Evolutionary conservation across 345 rosid genomes (phyloP).

Genomic region (Gossypioides kirkii): DNA sequence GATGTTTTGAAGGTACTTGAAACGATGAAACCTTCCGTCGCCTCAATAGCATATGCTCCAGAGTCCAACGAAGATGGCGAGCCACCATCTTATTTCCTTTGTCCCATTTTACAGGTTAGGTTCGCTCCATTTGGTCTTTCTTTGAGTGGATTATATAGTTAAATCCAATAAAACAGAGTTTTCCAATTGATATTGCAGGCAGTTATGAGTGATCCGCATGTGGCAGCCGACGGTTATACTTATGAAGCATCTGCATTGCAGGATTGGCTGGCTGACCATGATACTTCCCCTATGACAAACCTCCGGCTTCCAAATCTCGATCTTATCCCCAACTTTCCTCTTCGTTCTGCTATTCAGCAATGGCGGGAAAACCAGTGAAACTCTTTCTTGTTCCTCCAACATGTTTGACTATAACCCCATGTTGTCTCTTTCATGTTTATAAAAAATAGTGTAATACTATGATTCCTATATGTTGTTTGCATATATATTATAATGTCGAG

Average conservation of each 20-base stretch:
- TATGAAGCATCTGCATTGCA: constrained; percentile 59
- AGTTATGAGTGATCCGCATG: constrained; percentile 66
- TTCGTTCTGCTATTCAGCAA: constrained; percentile 66
- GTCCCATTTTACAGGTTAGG: constrained; percentile 29
- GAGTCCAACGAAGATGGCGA: constrained; percentile 7
- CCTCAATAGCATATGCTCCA: not conserved
- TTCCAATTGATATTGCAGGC: constrained; percentile 40
- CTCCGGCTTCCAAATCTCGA: constrained; percentile 33
- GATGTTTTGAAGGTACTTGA: constrained; percentile 24
- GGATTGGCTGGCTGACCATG: constrained; percentile 63
- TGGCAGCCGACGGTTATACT: constrained; percentile 82
- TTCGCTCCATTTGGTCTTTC: not conserved
- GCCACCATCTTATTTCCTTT: constrained; percentile 21
- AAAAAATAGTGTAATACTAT: not conserved
- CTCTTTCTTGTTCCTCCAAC: not conserved
- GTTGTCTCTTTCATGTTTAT: not conserved
- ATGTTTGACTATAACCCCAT: not conserved
- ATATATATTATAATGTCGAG: not conserved
- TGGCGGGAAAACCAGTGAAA: constrained; percentile 35
- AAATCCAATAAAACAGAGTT: not conserved
- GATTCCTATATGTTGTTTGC: not conserved
- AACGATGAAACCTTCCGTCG: constrained; percentile 9
- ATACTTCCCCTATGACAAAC: constrained; percentile 69
- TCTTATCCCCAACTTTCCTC: constrained; percentile 59
- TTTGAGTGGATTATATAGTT: not conserved